Evolutionary conservation across 768 basidiomycete species (phyloP).

Genomic region (Tricholoma matsutake): DNA sequence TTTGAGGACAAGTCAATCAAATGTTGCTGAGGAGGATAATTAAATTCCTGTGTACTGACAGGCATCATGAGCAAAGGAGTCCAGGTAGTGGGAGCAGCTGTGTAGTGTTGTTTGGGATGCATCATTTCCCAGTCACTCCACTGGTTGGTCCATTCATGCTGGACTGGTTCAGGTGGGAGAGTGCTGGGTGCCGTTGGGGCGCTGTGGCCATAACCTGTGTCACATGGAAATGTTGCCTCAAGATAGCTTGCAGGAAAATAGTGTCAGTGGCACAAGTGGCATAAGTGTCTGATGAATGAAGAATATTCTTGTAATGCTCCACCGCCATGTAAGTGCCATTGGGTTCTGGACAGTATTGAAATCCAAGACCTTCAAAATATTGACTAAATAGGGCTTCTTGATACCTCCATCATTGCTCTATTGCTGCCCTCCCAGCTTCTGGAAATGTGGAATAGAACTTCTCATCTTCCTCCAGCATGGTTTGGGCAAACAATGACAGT

Average conservation of each 20-base stretch:
- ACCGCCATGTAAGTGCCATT: not conserved
- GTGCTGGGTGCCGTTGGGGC: not conserved
- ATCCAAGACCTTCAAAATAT: not conserved
- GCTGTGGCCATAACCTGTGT: not conserved
- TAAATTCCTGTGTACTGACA: not conserved
- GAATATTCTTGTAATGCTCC: not conserved
- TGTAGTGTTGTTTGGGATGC: not conserved
- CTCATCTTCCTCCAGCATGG: slow-evolving; percentile 17
- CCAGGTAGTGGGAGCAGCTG: not conserved
- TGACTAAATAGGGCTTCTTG: not conserved
- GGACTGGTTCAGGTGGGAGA: not conserved
- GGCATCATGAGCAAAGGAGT: not conserved
- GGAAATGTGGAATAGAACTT: slow-evolving; percentile 18
- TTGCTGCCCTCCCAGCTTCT: slow-evolving; percentile 12
- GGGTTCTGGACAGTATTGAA: not conserved
- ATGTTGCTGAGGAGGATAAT: too few species aligned
- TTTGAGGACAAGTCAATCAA: too few species aligned
- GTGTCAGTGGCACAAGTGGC: not conserved
- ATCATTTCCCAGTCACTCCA: not conserved
- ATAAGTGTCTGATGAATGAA: not conserved
- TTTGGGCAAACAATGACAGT: slow-evolving; percentile 13
- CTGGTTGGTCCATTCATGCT: not conserved
- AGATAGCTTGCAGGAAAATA: too few species aligned
- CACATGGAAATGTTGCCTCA: not conserved
- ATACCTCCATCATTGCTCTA: slow-evolving; percentile 8